phyloP scores from a whole-genome alignment of 139 green algal species.

The Micromonas commoda region DNA sequence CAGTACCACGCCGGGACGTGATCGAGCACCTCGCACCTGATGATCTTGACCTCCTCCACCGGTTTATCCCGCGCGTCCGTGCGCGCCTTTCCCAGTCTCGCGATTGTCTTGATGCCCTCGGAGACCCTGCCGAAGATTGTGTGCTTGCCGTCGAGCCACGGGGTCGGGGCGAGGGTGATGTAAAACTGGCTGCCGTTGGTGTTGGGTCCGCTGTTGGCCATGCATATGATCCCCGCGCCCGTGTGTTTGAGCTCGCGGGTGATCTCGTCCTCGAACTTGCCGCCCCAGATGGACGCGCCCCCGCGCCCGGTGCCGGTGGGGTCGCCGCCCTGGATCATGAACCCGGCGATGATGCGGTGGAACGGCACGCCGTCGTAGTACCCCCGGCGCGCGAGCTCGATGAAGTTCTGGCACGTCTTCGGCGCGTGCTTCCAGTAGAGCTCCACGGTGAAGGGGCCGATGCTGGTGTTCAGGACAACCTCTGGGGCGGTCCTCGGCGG shows the following conservation, averaged over 20 bases:
- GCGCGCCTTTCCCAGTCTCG: background rate
- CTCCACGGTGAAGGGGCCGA: slow-evolving; percentile 61
- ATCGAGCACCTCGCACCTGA: slow-evolving; percentile 1
- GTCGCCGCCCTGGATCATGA: slow-evolving; percentile 53
- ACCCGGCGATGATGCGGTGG: slow-evolving; percentile 62
- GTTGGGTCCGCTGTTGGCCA: slow-evolving; percentile 73
- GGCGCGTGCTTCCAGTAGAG: slow-evolving; percentile 84
- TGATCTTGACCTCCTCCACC: slow-evolving; percentile 12
- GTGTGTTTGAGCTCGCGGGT: slow-evolving; percentile 60
- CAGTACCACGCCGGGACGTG: slow-evolving; percentile 10
- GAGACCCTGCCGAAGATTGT: slow-evolving; percentile 91
- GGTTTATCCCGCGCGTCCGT: slow-evolving; percentile 17
- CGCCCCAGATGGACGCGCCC: slow-evolving; percentile 45
- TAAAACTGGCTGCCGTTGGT: slow-evolving; percentile 80
- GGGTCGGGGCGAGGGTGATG: slow-evolving; percentile 72
- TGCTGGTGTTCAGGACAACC: slow-evolving; percentile 55
- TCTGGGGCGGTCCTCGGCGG: background rate
- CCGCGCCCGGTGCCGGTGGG: slow-evolving; percentile 51
- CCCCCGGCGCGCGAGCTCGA: slow-evolving; percentile 66
- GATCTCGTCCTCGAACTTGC: slow-evolving; percentile 84
- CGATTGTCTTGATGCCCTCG: background rate
- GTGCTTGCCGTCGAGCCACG: slow-evolving; percentile 90
- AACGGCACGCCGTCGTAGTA: slow-evolving; percentile 90
- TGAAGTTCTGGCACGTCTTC: slow-evolving; percentile 80
- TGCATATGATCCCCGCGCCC: slow-evolving; percentile 64